A percentile compares a stretch with the other conserved stretches of the same genome.
These are phyloP conservation scores for Astragalus glycyphyllos DNA, from an alignment of 306 rosid genomes.

Conservation along the genomic window DNA sequence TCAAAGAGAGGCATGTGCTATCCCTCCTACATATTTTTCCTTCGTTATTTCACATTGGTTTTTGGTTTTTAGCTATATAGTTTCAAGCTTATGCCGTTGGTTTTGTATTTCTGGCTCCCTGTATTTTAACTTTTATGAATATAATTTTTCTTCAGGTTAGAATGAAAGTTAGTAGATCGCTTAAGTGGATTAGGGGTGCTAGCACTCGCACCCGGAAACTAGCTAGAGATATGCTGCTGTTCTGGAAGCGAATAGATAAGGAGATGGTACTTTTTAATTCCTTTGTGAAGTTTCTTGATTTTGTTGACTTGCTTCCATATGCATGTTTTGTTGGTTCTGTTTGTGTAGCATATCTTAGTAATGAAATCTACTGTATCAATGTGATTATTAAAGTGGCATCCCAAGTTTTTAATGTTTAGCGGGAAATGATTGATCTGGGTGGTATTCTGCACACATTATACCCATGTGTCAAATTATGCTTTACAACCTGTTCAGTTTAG, in stretches of 20 bases:
- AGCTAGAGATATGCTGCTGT: slow-evolving; percentile 85
- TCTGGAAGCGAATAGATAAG: slow-evolving; percentile 90
- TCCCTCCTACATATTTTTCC: slow-evolving; percentile 23
- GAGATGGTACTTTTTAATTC: slow-evolving; percentile 67
- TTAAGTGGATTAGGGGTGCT: slow-evolving; percentile 76
- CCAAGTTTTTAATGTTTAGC: background rate
- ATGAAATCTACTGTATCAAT: background rate
- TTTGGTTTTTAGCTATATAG: slow-evolving; percentile 25
- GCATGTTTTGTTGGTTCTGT: slow-evolving; percentile 20
- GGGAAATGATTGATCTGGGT: slow-evolving; percentile 11
- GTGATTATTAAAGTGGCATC: background rate
- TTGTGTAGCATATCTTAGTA: slow-evolving; percentile 1
- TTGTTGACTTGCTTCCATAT: slow-evolving; percentile 4
- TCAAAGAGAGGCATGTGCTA: slow-evolving; percentile 85
- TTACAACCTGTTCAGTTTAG: slow-evolving; percentile 16
- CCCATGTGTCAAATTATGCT: background rate
- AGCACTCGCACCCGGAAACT: slow-evolving; percentile 82
- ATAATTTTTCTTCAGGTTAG: slow-evolving; percentile 62
- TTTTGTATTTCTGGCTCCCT: slow-evolving; percentile 5
- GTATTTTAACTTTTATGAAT: slow-evolving; percentile 36
- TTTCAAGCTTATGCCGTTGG: slow-evolving; percentile 18
- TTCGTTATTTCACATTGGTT: slow-evolving; percentile 19
- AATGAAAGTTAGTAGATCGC: slow-evolving; percentile 84
- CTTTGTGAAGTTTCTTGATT: slow-evolving; percentile 11
- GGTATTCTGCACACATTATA: slow-evolving; percentile 12